Evolutionary conservation across 1,284 basidiomycete species (phyloP).

Genomic region (Porodaedalea pini): DNA sequence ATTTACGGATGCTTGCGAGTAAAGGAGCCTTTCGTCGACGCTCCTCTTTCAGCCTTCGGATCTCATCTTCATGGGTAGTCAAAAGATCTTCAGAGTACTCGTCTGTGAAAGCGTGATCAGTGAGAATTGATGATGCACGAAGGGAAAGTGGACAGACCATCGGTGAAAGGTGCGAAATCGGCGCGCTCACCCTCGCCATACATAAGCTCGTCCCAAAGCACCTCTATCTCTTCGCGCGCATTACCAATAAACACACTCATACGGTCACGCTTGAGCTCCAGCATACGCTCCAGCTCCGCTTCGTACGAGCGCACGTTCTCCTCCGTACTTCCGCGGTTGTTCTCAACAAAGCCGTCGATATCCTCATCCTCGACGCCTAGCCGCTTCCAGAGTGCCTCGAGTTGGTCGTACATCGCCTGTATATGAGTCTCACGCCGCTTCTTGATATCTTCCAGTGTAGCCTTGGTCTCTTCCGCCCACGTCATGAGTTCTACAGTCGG

Average conservation of each 20-base stretch:
- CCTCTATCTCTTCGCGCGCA: constrained; percentile 78
- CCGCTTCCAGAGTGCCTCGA: constrained; percentile 78
- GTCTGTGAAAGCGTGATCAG: constrained; percentile 45
- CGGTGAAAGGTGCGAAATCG: constrained; percentile 77
- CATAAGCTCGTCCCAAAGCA: constrained; percentile 86
- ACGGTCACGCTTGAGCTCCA: constrained; percentile 82
- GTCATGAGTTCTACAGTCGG: constrained; percentile 60
- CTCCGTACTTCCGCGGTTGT: constrained; percentile 73
- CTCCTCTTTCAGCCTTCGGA: constrained; percentile 77
- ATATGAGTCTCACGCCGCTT: constrained; percentile 69
- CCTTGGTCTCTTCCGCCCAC: constrained; percentile 58
- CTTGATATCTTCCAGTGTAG: constrained; percentile 67
- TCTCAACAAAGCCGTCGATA: constrained; percentile 81
- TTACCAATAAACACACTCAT: constrained; percentile 85
- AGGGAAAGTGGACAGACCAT: constrained; percentile 51
- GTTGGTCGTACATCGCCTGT: constrained; percentile 82
- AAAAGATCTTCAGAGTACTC: constrained; percentile 88
- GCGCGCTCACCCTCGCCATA: constrained; percentile 77
- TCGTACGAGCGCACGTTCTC: constrained; percentile 78
- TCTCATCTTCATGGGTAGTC: constrained; percentile 85
- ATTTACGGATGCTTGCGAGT: constrained; percentile 78
- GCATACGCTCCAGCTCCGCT: constrained; percentile 86
- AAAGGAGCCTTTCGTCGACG: constrained; percentile 73
- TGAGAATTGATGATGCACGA: not conserved
- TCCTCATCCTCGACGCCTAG: constrained; percentile 68